Evolutionary conservation across 441 rosid species (phyloP).

Genomic region (Hypseocharis bilobata): DNA sequence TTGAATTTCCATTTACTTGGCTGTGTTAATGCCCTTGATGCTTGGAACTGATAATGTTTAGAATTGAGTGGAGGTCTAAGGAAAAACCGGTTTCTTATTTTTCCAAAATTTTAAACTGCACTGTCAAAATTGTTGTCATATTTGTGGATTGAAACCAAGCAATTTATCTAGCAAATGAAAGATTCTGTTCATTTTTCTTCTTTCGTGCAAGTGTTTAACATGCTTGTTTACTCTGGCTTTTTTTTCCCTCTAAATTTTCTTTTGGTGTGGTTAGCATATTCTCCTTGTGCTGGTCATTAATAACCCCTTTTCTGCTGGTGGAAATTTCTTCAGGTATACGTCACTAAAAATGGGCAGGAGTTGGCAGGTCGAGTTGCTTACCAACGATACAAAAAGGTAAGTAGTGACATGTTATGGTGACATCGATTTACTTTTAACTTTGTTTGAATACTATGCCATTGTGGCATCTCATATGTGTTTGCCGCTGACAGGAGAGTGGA

Average conservation of each 20-base stretch:
- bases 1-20: too few species aligned
- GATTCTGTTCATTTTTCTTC: too few species aligned
- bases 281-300: background rate
- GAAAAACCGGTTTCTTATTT: too few species aligned
- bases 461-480: background rate
- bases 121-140: too few species aligned
- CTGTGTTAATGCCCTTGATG: too few species aligned
- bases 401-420: slow-evolving; percentile 6
- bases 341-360: slow-evolving; percentile 62
- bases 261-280: background rate
- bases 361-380: slow-evolving; percentile 64
- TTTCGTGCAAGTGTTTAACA: too few species aligned
- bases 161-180: too few species aligned
- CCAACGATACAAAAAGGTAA: slow-evolving; percentile 64
- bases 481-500: slow-evolving; percentile 54
- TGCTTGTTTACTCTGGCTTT: too few species aligned
- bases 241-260: background rate
- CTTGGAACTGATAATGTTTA: too few species aligned
- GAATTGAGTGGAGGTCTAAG: too few species aligned
- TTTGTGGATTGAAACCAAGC: too few species aligned
- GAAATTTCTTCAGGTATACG: slow-evolving; percentile 46
- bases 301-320: slow-evolving; percentile 8
- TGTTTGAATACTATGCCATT: background rate
- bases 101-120: too few species aligned
- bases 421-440: background rate